Evolutionary conservation across 2,329 filamentous ascomycete species (phyloP).

Genomic region (Neoascochyta sp.): DNA sequence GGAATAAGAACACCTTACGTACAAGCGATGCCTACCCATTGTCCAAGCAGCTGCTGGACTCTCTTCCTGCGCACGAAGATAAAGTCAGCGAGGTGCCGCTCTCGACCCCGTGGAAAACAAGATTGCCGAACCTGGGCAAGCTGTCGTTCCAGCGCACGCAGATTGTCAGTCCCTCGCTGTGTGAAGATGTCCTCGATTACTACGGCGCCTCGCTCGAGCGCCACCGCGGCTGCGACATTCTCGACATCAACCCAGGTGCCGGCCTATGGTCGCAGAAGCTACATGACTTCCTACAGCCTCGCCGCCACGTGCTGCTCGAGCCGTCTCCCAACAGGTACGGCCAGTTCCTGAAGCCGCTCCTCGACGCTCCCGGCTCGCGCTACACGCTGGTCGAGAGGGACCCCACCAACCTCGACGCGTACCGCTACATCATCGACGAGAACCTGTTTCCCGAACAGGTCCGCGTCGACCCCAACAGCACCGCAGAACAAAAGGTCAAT

Average conservation of each 20-base stretch:
- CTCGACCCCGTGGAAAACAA: no score
- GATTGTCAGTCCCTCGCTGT: constrained; percentile 45
- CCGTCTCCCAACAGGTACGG: constrained; percentile 58
- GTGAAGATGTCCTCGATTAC: constrained; percentile 64
- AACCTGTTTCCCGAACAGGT: constrained; percentile 56
- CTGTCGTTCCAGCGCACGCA: no score
- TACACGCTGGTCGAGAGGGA: constrained; percentile 46
- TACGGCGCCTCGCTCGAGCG: constrained; percentile 65
- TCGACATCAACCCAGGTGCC: constrained; percentile 80
- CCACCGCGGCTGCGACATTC: constrained; percentile 74
- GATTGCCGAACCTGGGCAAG: no score
- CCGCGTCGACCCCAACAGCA: constrained; percentile 36
- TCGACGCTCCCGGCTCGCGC: constrained; percentile 39
- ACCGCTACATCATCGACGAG: constrained; percentile 52
- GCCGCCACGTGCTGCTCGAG: constrained; percentile 81
- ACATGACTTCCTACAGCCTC: constrained; percentile 69
- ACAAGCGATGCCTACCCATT: no score
- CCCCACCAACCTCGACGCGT: constrained; percentile 29
- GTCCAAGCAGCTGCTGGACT: no score
- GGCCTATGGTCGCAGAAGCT: constrained; percentile 77
- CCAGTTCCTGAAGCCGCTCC: constrained; percentile 54
- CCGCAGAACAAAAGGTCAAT: constrained; percentile 55
- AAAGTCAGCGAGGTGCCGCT: no score
- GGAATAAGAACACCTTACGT: no score
- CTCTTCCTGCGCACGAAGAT: no score